A percentile compares a stretch with the other conserved stretches of the same genome.
Conservation (phyloP, 2,329 filamentous ascomycete species). For the Septoria petroselini region DNA sequence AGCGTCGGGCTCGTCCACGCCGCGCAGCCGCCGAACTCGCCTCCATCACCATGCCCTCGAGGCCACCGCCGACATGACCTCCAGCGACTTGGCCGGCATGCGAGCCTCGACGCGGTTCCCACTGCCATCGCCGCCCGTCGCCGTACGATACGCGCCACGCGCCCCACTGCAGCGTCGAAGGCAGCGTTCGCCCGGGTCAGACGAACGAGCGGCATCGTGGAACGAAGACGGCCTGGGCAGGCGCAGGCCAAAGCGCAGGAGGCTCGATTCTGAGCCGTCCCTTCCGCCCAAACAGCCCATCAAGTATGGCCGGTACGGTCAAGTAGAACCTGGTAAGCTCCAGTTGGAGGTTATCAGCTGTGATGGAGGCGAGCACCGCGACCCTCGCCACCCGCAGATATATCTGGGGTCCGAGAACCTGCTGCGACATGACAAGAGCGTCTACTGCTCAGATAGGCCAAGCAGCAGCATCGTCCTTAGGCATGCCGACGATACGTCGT, state of each 20-base stretch:
- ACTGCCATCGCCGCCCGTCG: constrained; percentile 12
- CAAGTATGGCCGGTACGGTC: constrained; percentile 81
- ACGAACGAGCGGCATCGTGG: constrained; percentile 21
- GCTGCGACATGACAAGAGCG: constrained; percentile 73
- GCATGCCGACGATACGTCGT: constrained; percentile 76
- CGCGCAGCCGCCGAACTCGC: constrained; percentile 34
- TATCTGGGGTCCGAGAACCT: constrained; percentile 77
- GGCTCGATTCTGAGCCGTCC: constrained; percentile 38
- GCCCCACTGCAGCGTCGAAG: constrained; percentile 21
- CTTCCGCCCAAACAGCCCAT: constrained; percentile 46
- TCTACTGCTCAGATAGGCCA: constrained; percentile 87
- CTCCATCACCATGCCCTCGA: constrained; percentile 39
- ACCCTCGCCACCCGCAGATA: constrained; percentile 39
- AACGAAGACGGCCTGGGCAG: constrained; percentile 21
- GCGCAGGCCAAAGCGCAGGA: constrained; percentile 39
- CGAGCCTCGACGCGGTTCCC: constrained; percentile 15
- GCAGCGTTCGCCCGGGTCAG: constrained; percentile 25
- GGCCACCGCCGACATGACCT: constrained; percentile 36
- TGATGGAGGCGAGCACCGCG: constrained; percentile 70
- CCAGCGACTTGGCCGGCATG: constrained; percentile 25
- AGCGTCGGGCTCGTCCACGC: constrained; percentile 35
- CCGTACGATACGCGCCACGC: constrained; percentile 16
- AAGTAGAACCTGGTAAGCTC: constrained; percentile 76
- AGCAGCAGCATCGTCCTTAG: constrained; percentile 82
- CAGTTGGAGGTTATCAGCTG: constrained; percentile 87